These are phyloP conservation scores for Aspergillus baeticus DNA, from an alignment of 495 filamentous ascomycete species.

Conservation along the genomic window DNA sequence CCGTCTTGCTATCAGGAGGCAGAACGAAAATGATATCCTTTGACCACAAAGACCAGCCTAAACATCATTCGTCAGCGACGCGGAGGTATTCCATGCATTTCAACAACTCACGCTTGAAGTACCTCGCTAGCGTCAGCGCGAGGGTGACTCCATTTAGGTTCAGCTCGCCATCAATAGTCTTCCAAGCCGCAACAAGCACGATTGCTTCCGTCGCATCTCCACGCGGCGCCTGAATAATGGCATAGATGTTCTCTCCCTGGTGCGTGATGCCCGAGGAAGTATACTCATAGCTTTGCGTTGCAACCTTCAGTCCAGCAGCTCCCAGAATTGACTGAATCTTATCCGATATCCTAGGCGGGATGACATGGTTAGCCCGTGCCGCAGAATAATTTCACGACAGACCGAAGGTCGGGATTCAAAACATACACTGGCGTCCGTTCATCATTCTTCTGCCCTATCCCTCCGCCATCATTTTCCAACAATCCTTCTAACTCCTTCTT, in stretches of 20 bases:
- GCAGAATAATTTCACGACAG: not conserved
- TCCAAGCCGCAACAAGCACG: constrained; percentile 86
- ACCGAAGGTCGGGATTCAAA: not conserved
- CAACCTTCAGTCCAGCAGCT: constrained; percentile 78
- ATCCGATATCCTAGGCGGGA: constrained; percentile 54
- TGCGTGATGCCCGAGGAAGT: constrained; percentile 68
- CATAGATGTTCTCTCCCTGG: constrained; percentile 88
- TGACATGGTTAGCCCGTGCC: not conserved
- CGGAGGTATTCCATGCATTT: constrained; percentile 11
- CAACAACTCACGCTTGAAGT: constrained; percentile 72
- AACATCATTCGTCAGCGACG: constrained; percentile 1
- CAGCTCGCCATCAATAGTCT: constrained; percentile 72
- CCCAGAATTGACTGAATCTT: constrained; percentile 72
- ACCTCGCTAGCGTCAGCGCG: constrained; percentile 80
- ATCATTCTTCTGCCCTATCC: constrained; percentile 19
- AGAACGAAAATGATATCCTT: constrained; percentile 97
- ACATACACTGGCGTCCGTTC: constrained; percentile 48
- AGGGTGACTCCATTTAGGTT: constrained; percentile 88
- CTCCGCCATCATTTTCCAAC: constrained; percentile 20
- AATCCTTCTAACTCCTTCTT: constrained; percentile 71
- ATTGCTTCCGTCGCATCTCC: constrained; percentile 98
- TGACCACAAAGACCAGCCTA: constrained; percentile 95
- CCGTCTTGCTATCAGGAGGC: constrained; percentile 82
- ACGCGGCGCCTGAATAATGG: constrained; percentile 89
- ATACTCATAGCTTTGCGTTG: constrained; percentile 81